phyloP scores from a whole-genome alignment of 2,329 filamentous ascomycete species.

The Emydomyces testavorans region DNA sequence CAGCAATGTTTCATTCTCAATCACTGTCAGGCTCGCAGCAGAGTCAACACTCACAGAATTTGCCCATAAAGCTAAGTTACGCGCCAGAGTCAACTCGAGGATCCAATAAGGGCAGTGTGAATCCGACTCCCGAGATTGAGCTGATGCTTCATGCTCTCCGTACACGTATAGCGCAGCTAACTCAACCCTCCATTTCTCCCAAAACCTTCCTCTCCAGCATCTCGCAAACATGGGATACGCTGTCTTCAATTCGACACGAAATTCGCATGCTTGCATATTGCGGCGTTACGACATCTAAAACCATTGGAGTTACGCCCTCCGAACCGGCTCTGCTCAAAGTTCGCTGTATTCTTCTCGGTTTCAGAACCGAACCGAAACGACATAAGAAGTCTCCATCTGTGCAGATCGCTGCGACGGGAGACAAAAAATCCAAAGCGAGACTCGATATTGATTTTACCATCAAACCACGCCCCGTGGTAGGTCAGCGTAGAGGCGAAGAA shows the following conservation, averaged over 20 bases:
- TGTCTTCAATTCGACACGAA: slow-evolving; percentile 33
- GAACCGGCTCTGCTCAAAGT: slow-evolving; percentile 22
- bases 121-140: slow-evolving; percentile 29
- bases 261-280: slow-evolving; percentile 35
- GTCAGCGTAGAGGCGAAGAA: slow-evolving; percentile 8
- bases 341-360: slow-evolving; percentile 31
- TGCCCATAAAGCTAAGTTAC: slow-evolving; percentile 28
- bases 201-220: slow-evolving; percentile 34
- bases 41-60: slow-evolving; percentile 19
- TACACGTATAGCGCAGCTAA: slow-evolving; percentile 27
- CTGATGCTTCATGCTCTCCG: slow-evolving; percentile 35
- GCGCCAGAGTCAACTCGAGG: slow-evolving; percentile 17
- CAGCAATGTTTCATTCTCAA: slow-evolving; percentile 26
- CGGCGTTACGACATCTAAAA: slow-evolving; percentile 33
- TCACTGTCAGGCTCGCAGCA: slow-evolving; percentile 10
- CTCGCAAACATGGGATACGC: slow-evolving; percentile 34
- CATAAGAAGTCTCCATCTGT: slow-evolving; percentile 15
- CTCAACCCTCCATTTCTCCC: slow-evolving; percentile 27
- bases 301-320: slow-evolving; percentile 20
- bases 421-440: slow-evolving; percentile 16
- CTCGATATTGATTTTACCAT: slow-evolving; percentile 35
- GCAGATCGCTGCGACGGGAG: slow-evolving; percentile 9
- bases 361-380: neutral
- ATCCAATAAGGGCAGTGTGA: slow-evolving; percentile 6
- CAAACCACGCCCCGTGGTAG: slow-evolving; percentile 21